Evolutionary conservation across 2,329 filamentous ascomycete species (phyloP).

Genomic region (Monosporascus sp.): DNA sequence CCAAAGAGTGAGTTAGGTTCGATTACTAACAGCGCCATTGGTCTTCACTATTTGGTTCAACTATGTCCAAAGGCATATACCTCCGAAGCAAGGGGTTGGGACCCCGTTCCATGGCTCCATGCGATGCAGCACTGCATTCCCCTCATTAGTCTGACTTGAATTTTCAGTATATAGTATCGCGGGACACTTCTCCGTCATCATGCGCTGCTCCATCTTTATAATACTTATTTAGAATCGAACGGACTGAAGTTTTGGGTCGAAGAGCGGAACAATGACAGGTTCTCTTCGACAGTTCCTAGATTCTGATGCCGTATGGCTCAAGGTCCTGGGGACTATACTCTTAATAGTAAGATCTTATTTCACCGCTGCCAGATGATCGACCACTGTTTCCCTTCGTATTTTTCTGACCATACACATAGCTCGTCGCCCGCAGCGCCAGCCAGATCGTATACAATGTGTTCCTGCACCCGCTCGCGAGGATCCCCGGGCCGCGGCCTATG

Average conservation of each 20-base stretch:
- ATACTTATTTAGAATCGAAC: no score
- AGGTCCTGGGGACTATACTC: neutral
- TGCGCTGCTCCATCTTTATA: neutral
- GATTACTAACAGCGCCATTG: no score
- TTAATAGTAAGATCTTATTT: neutral
- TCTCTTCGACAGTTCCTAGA: no score
- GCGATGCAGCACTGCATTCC: neutral
- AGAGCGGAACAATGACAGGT: no score
- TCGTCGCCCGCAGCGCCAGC: constrained; percentile 3
- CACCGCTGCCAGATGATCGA: no score
- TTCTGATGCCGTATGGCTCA: neutral
- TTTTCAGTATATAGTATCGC: neutral
- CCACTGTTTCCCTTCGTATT: no score
- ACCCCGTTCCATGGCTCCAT: neutral
- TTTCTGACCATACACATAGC: neutral
- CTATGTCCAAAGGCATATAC: no score
- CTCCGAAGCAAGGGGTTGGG: no score
- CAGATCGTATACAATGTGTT: constrained; percentile 11
- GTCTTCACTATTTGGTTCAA: no score
- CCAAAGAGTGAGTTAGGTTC: no score
- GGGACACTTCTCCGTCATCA: neutral
- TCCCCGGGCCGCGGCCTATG: constrained; percentile 12
- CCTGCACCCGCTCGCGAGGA: constrained; percentile 10
- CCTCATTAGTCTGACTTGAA: neutral
- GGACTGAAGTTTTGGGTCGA: no score